Evolutionary conservation across 2,329 filamentous ascomycete species (phyloP).

Genomic region (Hymenoscyphus scutula): DNA sequence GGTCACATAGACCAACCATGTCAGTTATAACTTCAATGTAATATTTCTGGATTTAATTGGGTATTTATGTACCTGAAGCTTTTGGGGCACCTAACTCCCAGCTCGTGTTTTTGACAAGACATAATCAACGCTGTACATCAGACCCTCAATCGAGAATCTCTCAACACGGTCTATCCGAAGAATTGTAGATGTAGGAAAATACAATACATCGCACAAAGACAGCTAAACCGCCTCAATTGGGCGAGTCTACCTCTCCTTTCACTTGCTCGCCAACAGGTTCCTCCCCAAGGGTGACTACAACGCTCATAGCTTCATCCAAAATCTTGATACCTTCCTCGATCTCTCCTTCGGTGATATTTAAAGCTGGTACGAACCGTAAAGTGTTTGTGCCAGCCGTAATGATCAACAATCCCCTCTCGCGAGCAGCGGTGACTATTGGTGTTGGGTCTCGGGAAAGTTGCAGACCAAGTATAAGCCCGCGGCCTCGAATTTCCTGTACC

Average conservation of each 20-base stretch:
- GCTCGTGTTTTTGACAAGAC: neutral
- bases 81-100: neutral
- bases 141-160: neutral
- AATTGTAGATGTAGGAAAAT: neutral
- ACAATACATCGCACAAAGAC: neutral
- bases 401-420: constrained; percentile 82
- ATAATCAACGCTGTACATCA: neutral
- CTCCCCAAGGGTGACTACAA: constrained; percentile 20
- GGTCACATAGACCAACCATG: no score
- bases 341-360: constrained; percentile 77
- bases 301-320: constrained; percentile 61
- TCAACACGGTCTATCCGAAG: neutral
- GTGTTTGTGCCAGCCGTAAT: constrained; percentile 95
- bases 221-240: constrained; percentile 19
- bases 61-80: neutral
- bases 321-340: constrained; percentile 76
- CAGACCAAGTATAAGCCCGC: constrained; percentile 80
- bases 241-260: constrained; percentile 30
- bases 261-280: constrained; percentile 24
- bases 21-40: no score
- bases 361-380: constrained; percentile 82
- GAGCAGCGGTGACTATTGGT: constrained; percentile 76
- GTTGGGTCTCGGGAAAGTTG: constrained; percentile 75
- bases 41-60: neutral
- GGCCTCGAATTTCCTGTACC: constrained; percentile 76